A percentile compares a stretch with the other conserved stretches of the same genome.
Conservation (phyloP, 164 flowering plant genomes). For the Saururus chinensis region DNA sequence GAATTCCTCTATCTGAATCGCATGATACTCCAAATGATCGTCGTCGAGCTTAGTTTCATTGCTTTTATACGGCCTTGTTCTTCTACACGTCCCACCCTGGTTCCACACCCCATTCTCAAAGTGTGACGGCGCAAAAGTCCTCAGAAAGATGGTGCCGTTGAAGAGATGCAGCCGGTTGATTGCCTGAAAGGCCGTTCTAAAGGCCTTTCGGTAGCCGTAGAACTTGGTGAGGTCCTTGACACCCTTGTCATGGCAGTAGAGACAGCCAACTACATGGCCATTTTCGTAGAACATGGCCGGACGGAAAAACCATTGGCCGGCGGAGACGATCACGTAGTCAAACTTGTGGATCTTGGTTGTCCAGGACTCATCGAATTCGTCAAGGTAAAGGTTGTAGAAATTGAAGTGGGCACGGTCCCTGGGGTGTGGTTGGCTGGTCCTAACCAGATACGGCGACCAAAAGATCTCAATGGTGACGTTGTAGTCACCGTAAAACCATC, state of each 20-base stretch:
- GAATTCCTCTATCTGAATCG: constrained; percentile 29
- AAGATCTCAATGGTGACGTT: constrained; percentile 43
- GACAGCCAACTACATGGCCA: constrained; percentile 34
- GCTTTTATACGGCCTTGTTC: constrained; percentile 34
- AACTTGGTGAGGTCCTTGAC: constrained; percentile 28
- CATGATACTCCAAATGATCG: constrained; percentile 15
- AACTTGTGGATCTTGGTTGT: constrained; percentile 30
- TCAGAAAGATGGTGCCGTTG: constrained; percentile 33
- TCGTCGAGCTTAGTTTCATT: constrained; percentile 22
- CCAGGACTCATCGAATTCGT: constrained; percentile 29
- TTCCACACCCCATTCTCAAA: constrained; percentile 60
- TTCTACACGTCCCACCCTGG: constrained; percentile 54
- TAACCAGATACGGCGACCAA: constrained; percentile 56
- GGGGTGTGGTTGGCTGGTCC: constrained; percentile 26
- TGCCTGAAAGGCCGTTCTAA: constrained; percentile 43
- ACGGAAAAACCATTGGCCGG: constrained; percentile 62
- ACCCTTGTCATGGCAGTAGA: constrained; percentile 27
- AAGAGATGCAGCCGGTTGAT: constrained; percentile 24
- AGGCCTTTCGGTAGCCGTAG: constrained; percentile 44
- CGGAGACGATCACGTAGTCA: constrained; percentile 47
- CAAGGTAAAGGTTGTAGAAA: constrained; percentile 28
- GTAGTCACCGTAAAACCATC: constrained; percentile 30
- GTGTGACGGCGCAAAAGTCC: constrained; percentile 57
- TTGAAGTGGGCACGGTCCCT: constrained; percentile 10
- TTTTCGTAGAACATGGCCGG: constrained; percentile 37